Base-by-base conservation (phyloP, 73 alveolate species). In the Urostyla sp. region DNA sequence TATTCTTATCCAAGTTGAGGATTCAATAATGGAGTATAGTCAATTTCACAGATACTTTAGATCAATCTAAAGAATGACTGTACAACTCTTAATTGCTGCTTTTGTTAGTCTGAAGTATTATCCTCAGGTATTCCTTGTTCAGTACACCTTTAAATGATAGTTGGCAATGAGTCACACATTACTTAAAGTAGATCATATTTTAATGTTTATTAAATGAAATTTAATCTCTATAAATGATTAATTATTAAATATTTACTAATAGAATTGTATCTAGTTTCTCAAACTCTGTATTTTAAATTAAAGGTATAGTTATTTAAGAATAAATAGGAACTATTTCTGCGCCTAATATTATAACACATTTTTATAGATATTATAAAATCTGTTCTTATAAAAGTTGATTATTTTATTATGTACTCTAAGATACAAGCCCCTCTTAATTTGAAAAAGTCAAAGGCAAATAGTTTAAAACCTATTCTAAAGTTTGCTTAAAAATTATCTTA, bases 91-190 rank as follows among this genome's bases (percentile, higher is more conserved):
- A 28, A 43, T 7, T 1, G 5, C 37, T 38, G 37, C 35, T 63
- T 63, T 48, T 63, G 61, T 16, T 43, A 15, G 28, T 63, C 79
- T 38, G 79, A 63, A n/a, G 60, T 34, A 38, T 63, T 60, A 13
- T 44, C 10, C 50, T 63, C 40, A 11, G 79, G 79, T 13, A 63
- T 63, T 28, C 44, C 44, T 21, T 21, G 61, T 6, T 43, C 21
- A 21, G n/a, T 5, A 57, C 37, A 21, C 23, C 44, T 63, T 40
- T 63, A 16, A 2, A 63, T 16, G 4, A 63, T 24, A 15, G 11
- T 60, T 2, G 44, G 28, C 13, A 63, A 40, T 38, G 44, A 6
- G n/a, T 4, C 5, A 23, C 44, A 57, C 1, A 63, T 36, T 20
- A 63, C 6, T 2, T 63, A 57, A 10, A 63, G 37, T 16, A 45